Base-by-base conservation (phyloP, 2,329 filamentous ascomycete genomes). In the Neurospora crassa region DNA sequence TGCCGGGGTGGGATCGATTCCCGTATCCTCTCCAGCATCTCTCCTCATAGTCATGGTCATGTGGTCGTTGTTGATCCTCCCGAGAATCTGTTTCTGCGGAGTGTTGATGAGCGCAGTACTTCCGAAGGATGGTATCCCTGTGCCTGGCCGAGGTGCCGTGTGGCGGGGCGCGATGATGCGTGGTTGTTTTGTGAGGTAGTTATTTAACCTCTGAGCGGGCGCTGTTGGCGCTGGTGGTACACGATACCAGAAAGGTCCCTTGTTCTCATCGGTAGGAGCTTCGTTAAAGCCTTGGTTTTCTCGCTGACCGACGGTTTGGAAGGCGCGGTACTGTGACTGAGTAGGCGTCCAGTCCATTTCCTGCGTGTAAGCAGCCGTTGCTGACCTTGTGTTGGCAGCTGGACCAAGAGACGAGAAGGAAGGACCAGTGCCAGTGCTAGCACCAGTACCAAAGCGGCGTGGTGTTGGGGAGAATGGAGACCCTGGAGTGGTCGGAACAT, bases 321-420 rank as follows among this genome's bases (percentile, higher is more conserved):
- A 89, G 10, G 86, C 87, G 70, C 86, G 85, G 72, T 89, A 81
- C 68, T 83, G 81, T n/a, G 85, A 84, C 70, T 83, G 81, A 0
- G 88, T 88, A 0, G 90, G 90, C 2, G 89, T 87, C 89, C 91
- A 93, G 76, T 94, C 92, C 92, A 94, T 94, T 70, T 86, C 86
- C 47, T 91, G 87, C 1, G 82, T 82, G 71, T 85, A 82, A 10
- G 80, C 1, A 77, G 69, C 7, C 47, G 70, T 6, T 73, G 69
- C 29, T 43, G 75, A 72, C 43, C 59, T 37, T 34, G 37, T 59
- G 63, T 18, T 34, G 41, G 37, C 29, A 24, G 20, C 74, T 73
- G 2, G 72, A 47, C 40, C 53, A 73, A 40, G 74, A 72, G 8
- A 73, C 70, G 1, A 75, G 73, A 14, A 68, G 68, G 40, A 69